Evolutionary conservation across 768 basidiomycete genomes (phyloP), one percentile per base, ranked within the genome.

Genomic region (Tricholoma furcatifolium): DNA sequence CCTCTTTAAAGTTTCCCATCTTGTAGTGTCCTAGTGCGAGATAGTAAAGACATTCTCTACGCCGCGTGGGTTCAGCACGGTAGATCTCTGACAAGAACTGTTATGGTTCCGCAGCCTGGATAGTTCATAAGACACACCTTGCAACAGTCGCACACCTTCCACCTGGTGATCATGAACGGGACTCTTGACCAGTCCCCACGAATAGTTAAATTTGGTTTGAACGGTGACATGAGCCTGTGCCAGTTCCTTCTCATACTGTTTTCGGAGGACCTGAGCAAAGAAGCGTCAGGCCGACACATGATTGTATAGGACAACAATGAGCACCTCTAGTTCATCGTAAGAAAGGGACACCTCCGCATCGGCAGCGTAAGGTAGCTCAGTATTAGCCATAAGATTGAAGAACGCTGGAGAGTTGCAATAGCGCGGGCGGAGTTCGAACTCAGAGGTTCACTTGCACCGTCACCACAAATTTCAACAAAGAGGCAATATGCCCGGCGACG

Each of bases 151-250:
- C 43, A 98, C 93, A 18, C 97, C 97, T 65, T 97, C 91, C 0
- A 88, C 90, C 64, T 98, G 94, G 62, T 97, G 81, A 27, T 91
- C 87, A 38, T 82, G 80, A 60, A 82, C 69, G 11, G 89, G 90
- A 62, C 91, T 92, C 76, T 98, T 98, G 47, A 98, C 91, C 30
- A 96, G 77, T 2, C 96, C 96, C 96, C 96, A 97, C 36, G 92
- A 84, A 70, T 88, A 95, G 74, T 98, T 98, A 77, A 99, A 99
- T 68, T 93, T 95, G 36, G 94, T 96, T 73, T 99, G 97, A 6
- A 87, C 81, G 9, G 92, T 93, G 53, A 97, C 81, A 69, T 96
- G 93, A 45, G 83, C 79, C 58, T 93, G 87, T 0, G 81, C 75
- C 17, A 84, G 74, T 67, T 99, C 96, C 69, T 86, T 93, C 77